phyloP scores from a whole-genome alignment of 495 filamentous ascomycete species.

The Trichodelitschia bisporula region DNA sequence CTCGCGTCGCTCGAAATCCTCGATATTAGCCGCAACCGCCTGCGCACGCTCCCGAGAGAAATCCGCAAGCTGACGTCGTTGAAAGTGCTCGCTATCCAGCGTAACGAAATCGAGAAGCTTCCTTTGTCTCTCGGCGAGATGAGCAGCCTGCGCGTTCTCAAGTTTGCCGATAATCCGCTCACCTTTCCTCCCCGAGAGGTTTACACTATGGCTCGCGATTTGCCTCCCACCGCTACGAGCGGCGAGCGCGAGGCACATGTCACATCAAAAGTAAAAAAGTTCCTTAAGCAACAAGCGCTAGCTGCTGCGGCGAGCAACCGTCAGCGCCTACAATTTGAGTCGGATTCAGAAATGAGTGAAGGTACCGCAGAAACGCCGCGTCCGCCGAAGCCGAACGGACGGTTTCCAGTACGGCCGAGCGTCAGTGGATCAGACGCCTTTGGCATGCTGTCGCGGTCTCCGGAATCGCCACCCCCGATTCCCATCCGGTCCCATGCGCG shows the following conservation, averaged over 20 bases:
- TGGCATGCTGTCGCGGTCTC: not conserved
- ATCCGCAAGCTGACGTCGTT: constrained; percentile 42
- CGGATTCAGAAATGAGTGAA: constrained; percentile 31
- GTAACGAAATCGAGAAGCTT: constrained; percentile 64
- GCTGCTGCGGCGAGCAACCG: constrained; percentile 20
- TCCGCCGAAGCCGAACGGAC: constrained; percentile 44
- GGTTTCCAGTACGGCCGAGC: constrained; percentile 68
- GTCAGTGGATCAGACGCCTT: constrained; percentile 21
- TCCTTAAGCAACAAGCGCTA: constrained; percentile 43
- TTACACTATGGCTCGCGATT: constrained; percentile 22
- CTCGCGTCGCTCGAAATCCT: constrained; percentile 74
- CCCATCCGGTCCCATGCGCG: constrained; percentile 53
- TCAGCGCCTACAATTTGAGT: constrained; percentile 31
- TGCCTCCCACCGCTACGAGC: constrained; percentile 22
- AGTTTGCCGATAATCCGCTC: constrained; percentile 68
- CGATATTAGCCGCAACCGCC: constrained; percentile 69
- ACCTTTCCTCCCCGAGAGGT: constrained; percentile 38
- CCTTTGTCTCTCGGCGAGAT: constrained; percentile 71
- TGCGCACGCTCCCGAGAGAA: constrained; percentile 50
- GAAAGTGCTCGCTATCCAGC: constrained; percentile 30
- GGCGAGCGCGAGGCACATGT: constrained; percentile 40
- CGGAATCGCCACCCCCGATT: constrained; percentile 31
- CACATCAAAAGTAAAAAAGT: constrained; percentile 53
- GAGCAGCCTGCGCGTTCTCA: constrained; percentile 64
- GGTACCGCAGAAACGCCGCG: constrained; percentile 44